These are phyloP conservation scores for Calcarisporium arbuscula DNA, from an alignment of 2,329 filamentous ascomycete genomes.

Conservation along the genomic window DNA sequence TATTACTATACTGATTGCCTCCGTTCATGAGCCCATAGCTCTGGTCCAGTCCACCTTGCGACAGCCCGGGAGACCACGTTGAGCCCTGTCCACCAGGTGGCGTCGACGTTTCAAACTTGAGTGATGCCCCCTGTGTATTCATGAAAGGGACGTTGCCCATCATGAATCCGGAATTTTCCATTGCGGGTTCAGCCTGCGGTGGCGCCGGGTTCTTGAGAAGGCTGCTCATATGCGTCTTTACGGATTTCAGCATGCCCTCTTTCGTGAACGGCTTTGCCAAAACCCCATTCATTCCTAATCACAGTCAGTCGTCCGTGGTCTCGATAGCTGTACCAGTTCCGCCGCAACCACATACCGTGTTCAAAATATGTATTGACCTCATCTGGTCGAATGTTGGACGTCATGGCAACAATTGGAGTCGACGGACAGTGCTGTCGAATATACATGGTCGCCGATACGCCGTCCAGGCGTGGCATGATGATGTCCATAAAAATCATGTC, in stretches of 20 bases:
- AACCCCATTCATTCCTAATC: slow-evolving; percentile 92
- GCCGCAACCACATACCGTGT: slow-evolving; percentile 60
- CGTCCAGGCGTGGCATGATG: slow-evolving; percentile 95
- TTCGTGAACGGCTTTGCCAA: slow-evolving; percentile 94
- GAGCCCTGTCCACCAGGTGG: slow-evolving; percentile 43
- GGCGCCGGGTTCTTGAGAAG: slow-evolving; percentile 66
- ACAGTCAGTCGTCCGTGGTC: neutral
- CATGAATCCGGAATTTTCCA: slow-evolving; percentile 23
- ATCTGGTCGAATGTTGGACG: slow-evolving; percentile 92
- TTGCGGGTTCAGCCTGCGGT: slow-evolving; percentile 32
- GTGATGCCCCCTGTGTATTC: slow-evolving; percentile 23
- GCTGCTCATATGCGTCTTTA: slow-evolving; percentile 84
- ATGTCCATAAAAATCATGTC: slow-evolving; percentile 84
- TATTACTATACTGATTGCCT: slow-evolving; percentile 31
- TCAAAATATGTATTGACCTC: slow-evolving; percentile 97
- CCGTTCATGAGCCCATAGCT: slow-evolving; percentile 40
- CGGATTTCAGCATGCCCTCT: slow-evolving; percentile 74
- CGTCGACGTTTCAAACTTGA: slow-evolving; percentile 52
- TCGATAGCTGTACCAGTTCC: slow-evolving; percentile 8
- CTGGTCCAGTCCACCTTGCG: slow-evolving; percentile 38
- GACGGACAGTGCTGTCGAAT: slow-evolving; percentile 80
- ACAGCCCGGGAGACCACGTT: slow-evolving; percentile 46
- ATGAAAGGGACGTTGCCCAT: slow-evolving; percentile 27
- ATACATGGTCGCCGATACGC: slow-evolving; percentile 87
- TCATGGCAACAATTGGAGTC: slow-evolving; percentile 95